A percentile compares a stretch with the other conserved stretches of the same genome.
Evolutionary conservation across 2,329 filamentous ascomycete species (phyloP).

Genomic region (Exophiala bonariae): DNA sequence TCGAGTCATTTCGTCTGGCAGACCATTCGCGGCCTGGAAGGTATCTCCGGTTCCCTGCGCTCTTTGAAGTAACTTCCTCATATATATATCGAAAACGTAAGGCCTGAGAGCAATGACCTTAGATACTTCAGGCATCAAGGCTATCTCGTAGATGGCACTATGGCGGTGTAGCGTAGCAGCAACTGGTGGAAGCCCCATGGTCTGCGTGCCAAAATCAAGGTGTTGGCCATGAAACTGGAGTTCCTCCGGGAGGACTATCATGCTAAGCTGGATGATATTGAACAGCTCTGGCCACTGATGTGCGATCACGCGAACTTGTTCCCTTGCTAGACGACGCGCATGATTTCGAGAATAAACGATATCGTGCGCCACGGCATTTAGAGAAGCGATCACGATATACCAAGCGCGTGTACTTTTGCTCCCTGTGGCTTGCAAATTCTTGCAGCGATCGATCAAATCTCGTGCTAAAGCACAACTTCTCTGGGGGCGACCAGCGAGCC

Average conservation of each 20-base stretch:
- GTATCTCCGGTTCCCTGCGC: neutral
- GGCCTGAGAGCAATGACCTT: slow-evolving; percentile 8
- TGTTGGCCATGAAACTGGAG: slow-evolving; percentile 34
- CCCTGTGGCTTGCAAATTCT: slow-evolving; percentile 31
- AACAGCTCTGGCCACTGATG: slow-evolving; percentile 21
- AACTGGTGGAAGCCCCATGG: neutral
- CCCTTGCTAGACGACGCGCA: slow-evolving; percentile 9
- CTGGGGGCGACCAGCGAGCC: slow-evolving; percentile 31
- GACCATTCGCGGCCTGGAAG: neutral
- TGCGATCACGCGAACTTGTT: slow-evolving; percentile 8
- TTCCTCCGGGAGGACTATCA: slow-evolving; percentile 30
- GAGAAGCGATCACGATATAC: slow-evolving; percentile 41
- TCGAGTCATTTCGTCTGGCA: neutral
- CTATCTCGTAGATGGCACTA: slow-evolving; percentile 4
- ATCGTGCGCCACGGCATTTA: slow-evolving; percentile 38
- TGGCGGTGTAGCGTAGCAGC: neutral
- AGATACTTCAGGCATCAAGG: slow-evolving; percentile 1
- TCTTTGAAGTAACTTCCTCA: slow-evolving; percentile 3
- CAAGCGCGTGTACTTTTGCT: slow-evolving; percentile 39
- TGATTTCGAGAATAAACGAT: slow-evolving; percentile 30
- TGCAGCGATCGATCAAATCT: slow-evolving; percentile 36
- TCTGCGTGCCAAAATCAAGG: slow-evolving; percentile 24
- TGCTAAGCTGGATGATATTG: slow-evolving; percentile 35
- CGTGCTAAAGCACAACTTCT: slow-evolving; percentile 32
- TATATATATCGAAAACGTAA: slow-evolving; percentile 9